Evolutionary conservation across 139 green algal species (phyloP).

Genomic region (Ettlia oleoabundans): DNA sequence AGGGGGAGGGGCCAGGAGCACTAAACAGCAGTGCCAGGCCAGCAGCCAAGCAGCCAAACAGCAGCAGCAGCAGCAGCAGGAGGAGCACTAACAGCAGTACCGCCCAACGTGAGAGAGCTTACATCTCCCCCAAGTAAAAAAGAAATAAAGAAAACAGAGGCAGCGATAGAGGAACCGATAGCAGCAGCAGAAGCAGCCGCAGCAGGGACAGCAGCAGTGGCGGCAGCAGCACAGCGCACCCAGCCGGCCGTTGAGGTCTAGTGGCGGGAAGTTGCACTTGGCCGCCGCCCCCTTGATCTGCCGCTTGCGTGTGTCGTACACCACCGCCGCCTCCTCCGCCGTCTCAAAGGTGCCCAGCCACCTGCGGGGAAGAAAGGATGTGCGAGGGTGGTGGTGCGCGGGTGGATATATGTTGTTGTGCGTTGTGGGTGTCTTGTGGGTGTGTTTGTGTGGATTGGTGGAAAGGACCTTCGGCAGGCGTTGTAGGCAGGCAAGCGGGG

Average conservation of each 20-base stretch:
- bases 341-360: conserved; percentile 92
- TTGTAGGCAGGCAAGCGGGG: not conserved
- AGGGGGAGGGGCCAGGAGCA: too few species aligned
- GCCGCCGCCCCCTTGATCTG: conserved; percentile 78
- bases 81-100: too few species aligned
- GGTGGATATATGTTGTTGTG: not conserved
- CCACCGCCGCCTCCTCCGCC: conserved; percentile 77
- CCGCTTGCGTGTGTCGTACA: conserved; percentile 86
- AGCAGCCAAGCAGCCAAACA: too few species aligned
- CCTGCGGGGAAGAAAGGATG: not conserved
- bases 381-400: not conserved
- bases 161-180: not conserved
- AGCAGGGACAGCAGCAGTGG: not conserved
- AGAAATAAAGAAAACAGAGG: not conserved
- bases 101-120: too few species aligned
- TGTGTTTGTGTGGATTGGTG: not conserved
- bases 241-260: conserved; percentile 21
- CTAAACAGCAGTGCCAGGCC: too few species aligned
- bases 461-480: not conserved
- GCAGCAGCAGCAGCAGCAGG: too few species aligned
- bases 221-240: conserved; percentile 10
- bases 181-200: not conserved
- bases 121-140: too few species aligned
- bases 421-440: not conserved
- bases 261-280: conserved; percentile 80